Percentiles rank a stretch among this genome's conserved stretches.
Conservation (phyloP, 352 stramenopile genomes). For the Globisporangium irregulare region DNA sequence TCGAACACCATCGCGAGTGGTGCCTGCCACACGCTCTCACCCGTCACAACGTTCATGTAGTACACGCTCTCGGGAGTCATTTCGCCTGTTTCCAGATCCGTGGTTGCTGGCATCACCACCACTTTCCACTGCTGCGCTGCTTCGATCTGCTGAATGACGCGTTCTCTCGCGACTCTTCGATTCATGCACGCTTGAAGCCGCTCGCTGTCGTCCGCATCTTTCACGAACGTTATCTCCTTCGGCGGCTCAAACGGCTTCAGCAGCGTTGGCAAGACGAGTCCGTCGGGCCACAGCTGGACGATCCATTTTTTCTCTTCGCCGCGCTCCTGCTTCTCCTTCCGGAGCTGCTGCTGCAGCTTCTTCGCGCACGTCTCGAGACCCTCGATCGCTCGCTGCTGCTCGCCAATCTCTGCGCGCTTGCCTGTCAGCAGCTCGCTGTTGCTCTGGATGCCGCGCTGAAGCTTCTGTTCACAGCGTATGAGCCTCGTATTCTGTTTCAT, state of each 20-base stretch:
- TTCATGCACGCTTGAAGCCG: constrained; percentile 39
- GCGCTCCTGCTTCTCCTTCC: constrained; percentile 43
- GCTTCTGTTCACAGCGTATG: background rate
- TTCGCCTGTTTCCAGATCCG: constrained; percentile 9
- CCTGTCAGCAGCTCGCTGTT: background rate
- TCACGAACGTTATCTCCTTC: constrained; percentile 18
- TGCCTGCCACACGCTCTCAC: constrained; percentile 51
- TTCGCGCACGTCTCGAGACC: constrained; percentile 17
- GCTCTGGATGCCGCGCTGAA: background rate
- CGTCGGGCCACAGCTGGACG: constrained; percentile 54
- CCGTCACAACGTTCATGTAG: constrained; percentile 53
- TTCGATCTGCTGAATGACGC: constrained; percentile 38
- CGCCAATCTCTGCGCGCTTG: background rate
- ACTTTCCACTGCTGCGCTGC: constrained; percentile 49
- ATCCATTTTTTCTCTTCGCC: constrained; percentile 66
- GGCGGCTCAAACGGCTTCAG: constrained; percentile 33
- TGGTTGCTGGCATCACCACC: constrained; percentile 24
- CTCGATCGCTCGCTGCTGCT: background rate
- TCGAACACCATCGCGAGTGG: constrained; percentile 60
- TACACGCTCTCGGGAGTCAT: constrained; percentile 32
- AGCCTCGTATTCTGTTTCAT: background rate
- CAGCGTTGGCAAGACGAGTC: constrained; percentile 53
- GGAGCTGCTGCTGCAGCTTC: constrained; percentile 24
- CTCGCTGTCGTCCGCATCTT: constrained; percentile 23
- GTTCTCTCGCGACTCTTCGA: constrained; percentile 35